Percentiles rank a stretch among this genome's conserved stretches.
These are phyloP conservation scores for Manihot esculenta DNA, from an alignment of 441 rosid genomes.

Conservation along the genomic window DNA sequence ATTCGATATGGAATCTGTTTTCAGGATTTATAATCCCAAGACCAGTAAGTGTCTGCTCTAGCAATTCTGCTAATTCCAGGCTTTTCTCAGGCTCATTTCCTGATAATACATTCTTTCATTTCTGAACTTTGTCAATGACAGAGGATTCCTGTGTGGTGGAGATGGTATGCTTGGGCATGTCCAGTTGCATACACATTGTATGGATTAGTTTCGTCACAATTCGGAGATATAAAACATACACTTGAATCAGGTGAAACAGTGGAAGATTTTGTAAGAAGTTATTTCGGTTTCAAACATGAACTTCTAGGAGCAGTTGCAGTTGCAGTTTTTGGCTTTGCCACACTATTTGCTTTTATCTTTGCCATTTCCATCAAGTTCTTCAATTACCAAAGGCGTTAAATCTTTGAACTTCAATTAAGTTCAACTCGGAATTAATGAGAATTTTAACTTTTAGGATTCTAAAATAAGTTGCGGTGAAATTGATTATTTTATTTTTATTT, in stretches of 20 bases:
- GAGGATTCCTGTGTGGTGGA: constrained; percentile 54
- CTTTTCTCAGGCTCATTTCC: background rate
- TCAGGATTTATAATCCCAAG: constrained; percentile 65
- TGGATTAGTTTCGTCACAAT: constrained; percentile 42
- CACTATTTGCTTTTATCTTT: constrained; percentile 36
- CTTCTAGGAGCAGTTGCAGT: constrained; percentile 42
- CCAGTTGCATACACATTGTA: constrained; percentile 45
- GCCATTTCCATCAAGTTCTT: constrained; percentile 33
- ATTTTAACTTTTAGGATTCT: too few species aligned
- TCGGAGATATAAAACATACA: constrained; percentile 30
- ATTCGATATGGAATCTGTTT: constrained; percentile 61
- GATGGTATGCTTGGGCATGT: constrained; percentile 50
- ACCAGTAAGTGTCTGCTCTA: constrained; percentile 35
- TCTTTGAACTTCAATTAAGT: too few species aligned
- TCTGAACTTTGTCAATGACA: constrained; percentile 14
- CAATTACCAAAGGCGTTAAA: constrained; percentile 38
- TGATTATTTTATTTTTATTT: too few species aligned
- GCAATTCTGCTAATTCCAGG: background rate
- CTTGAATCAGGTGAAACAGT: constrained; percentile 24
- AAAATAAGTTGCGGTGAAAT: too few species aligned
- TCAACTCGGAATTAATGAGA: too few species aligned
- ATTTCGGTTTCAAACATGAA: constrained; percentile 40
- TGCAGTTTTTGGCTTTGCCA: constrained; percentile 30
- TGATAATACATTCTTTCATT: background rate
- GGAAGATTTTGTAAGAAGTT: constrained; percentile 28